Conservation (phyloP, 257 asterid genomes). For the Lantana camara region DNA sequence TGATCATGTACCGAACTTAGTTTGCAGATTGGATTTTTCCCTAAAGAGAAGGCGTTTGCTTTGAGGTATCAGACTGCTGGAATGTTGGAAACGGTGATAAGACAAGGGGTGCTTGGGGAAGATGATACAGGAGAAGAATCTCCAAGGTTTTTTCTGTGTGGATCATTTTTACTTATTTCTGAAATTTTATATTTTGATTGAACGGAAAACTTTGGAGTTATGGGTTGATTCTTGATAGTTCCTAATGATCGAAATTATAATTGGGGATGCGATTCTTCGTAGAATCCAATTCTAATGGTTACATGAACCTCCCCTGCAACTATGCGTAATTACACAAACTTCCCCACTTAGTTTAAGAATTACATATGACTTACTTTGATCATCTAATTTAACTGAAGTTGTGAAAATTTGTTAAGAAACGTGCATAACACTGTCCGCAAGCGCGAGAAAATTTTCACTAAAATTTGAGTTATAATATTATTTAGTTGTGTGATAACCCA, state of each 20-base stretch:
- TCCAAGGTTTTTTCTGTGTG: conserved; percentile 69
- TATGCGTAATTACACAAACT: no score
- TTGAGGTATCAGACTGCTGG: conserved; percentile 96
- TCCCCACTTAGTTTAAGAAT: no score
- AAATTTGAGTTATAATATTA: no score
- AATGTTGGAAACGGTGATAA: conserved; percentile 88
- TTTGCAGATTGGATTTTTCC: conserved; percentile 93
- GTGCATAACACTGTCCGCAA: no score
- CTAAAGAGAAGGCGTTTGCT: conserved; percentile 87
- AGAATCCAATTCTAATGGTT: no score
- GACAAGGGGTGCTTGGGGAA: conserved; percentile 98
- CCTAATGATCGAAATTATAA: conserved; percentile 4
- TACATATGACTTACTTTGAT: no score
- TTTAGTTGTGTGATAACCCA: no score
- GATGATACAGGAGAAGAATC: conserved; percentile 95
- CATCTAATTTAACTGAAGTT: no score
- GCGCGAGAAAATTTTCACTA: no score
- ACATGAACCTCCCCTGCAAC: no score
- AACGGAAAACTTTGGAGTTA: background rate
- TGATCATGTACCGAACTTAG: conserved; percentile 62
- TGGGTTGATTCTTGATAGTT: background rate
- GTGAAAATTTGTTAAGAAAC: no score
- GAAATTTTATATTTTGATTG: no score
- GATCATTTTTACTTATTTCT: background rate
- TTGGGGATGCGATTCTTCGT: background rate